Evolutionary conservation across 2,329 filamentous ascomycete species (phyloP), one percentile per base, ranked within the genome.

Genomic region (Botrytis pseudocinerea): DNA sequence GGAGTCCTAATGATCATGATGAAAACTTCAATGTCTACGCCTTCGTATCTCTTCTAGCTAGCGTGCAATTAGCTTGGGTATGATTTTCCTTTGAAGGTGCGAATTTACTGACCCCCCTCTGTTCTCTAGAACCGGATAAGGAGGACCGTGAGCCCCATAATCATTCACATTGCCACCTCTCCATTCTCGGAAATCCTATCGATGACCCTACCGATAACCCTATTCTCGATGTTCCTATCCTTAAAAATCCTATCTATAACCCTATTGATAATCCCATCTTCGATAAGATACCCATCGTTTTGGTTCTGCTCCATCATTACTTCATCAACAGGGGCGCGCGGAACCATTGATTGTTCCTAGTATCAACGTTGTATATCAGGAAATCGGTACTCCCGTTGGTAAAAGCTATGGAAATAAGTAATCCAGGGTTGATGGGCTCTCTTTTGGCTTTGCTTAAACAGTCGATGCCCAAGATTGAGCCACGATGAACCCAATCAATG

Each of bases 371-470:
- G 14, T 54, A 28, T n/a, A 54, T 54, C n/a, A 54, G 8, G 14
- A 28, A 28, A 18, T 54, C 51, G 25, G 51, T 54, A 8, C 51
- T 54, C 16, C 51, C n/a, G n/a, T 54, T 16, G n/a, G 51, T 12
- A 5, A 16, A 28, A 54, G 25, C 51, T 54, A n/a, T 54, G n/a
- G 25, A 18, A 16, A 54, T 28, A 12, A 54, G 51, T 54, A 54
- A 16, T 54, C 51, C 0, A 12, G n/a, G 14, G 6, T 54, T 6
- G 51, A 1, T 6, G 14, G 2, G 1, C 2, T 2, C 2, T 25
- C 2, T 5, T 3, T 6, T 16, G 0, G 2, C 3, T 18, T 28
- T 54, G 5, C 12, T 54, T 8, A 28, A 18, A 54, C 51, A 28
- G 16, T 54, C 51, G 12, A 54, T 28, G 51, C n/a, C 51, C 51